A percentile compares a stretch with the other conserved stretches of the same genome.
Evolutionary conservation across 331 rosid species (phyloP).

Genomic region (Quercus lobata): DNA sequence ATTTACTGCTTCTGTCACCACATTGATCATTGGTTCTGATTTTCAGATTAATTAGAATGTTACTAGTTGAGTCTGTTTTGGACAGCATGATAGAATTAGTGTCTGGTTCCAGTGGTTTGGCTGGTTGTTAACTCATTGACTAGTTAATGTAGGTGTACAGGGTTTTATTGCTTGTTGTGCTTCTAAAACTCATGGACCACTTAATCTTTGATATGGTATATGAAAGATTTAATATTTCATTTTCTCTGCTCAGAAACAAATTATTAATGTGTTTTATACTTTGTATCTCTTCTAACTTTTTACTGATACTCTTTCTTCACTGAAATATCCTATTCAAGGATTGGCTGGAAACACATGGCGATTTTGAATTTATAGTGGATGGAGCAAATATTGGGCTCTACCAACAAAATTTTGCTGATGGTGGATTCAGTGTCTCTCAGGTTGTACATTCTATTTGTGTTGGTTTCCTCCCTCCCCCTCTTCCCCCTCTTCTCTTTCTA

Average conservation of each 20-base stretch:
- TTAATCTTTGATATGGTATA: no score
- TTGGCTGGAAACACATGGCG: conserved; percentile 62
- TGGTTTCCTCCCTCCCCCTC: not conserved
- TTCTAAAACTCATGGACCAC: no score
- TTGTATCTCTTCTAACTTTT: no score
- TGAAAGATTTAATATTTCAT: no score
- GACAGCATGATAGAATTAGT: no score
- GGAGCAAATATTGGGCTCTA: conserved; percentile 92
- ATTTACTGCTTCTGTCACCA: no score
- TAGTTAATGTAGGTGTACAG: no score
- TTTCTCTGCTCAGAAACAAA: no score
- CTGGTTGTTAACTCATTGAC: no score
- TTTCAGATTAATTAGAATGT: not conserved
- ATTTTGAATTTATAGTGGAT: conserved; percentile 72
- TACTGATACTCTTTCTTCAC: not conserved
- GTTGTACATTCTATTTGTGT: conserved; percentile 38
- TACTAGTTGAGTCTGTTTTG: not conserved
- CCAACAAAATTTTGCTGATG: conserved; percentile 95
- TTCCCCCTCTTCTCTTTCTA: not conserved
- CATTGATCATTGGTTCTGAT: not conserved
- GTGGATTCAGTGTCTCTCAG: conserved; percentile 81
- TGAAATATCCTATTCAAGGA: conserved; percentile 32
- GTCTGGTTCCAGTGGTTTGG: no score
- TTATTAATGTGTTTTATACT: no score
- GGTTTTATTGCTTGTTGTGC: no score